Conservation (phyloP, 2,329 filamentous ascomycete species). For the Botrytis deweyae region DNA sequence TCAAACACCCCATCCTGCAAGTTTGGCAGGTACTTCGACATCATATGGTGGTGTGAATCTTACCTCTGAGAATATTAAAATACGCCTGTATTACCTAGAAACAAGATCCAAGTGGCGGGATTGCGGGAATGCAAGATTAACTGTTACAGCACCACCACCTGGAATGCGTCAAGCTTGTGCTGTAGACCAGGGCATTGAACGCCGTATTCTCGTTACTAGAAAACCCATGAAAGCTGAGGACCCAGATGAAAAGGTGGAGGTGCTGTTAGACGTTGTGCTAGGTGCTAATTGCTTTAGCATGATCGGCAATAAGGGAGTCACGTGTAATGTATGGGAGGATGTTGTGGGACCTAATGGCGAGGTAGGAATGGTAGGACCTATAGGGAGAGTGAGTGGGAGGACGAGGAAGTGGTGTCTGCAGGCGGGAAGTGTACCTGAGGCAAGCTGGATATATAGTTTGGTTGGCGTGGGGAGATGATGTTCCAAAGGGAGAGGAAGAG, state of each 20-base stretch:
- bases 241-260: constrained; percentile 19
- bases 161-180: constrained; percentile 59
- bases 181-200: constrained; percentile 69
- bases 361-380: constrained; percentile 30
- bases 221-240: constrained; percentile 25
- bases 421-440: constrained; percentile 30
- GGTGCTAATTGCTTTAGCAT: constrained; percentile 32
- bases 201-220: constrained; percentile 81
- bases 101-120: constrained; percentile 83
- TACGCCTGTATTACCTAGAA: constrained; percentile 80
- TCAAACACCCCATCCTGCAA: constrained; percentile 29
- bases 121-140: constrained; percentile 79
- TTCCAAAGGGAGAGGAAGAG: not conserved
- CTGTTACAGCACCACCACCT: constrained; percentile 73
- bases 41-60: constrained; percentile 51
- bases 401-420: constrained; percentile 37
- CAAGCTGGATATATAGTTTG: constrained; percentile 35
- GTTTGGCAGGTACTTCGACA: constrained; percentile 31
- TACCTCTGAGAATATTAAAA: constrained; percentile 77
- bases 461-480: constrained; percentile 20
- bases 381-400: constrained; percentile 33
- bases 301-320: constrained; percentile 32
- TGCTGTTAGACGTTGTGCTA: constrained; percentile 31
- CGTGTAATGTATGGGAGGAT: constrained; percentile 36
- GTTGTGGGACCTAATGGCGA: constrained; percentile 33